phyloP scores from a whole-genome alignment of 441 rosid genomes.

The Croton laevigatus region DNA sequence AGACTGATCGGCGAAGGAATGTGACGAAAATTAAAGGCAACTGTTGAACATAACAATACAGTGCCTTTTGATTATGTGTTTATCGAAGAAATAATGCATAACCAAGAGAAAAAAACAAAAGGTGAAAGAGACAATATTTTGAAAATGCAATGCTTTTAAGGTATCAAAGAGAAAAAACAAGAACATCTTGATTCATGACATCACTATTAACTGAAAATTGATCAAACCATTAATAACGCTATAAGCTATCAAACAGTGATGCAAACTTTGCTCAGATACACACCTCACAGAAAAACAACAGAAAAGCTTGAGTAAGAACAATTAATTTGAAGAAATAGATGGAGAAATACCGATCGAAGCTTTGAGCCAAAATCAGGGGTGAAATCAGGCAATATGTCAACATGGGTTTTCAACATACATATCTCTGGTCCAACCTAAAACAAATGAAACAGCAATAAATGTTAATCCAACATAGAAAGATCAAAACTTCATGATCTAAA shows the following conservation, averaged over 20 bases:
- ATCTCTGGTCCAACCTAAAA: slow-evolving; percentile 89
- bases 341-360: slow-evolving; percentile 61
- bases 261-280: not conserved
- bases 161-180: not conserved
- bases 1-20: not conserved
- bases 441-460: slow-evolving; percentile 22
- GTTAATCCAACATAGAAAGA: not conserved
- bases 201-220: not conserved
- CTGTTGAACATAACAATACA: not conserved
- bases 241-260: slow-evolving; percentile 1
- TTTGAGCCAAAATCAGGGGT: slow-evolving; percentile 84
- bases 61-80: not conserved
- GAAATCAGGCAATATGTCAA: slow-evolving; percentile 89
- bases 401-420: slow-evolving; percentile 90
- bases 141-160: not conserved
- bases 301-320: not conserved
- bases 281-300: not conserved
- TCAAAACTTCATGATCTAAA: not conserved
- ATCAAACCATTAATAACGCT: not conserved
- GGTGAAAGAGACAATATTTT: not conserved
- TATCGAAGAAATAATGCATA: not conserved
- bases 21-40: not conserved
- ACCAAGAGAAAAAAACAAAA: not conserved
- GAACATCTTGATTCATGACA: not conserved
- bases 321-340: not conserved